Evolutionary conservation across 495 filamentous ascomycete species (phyloP).

Genomic region (Lophiotrema nucula): DNA sequence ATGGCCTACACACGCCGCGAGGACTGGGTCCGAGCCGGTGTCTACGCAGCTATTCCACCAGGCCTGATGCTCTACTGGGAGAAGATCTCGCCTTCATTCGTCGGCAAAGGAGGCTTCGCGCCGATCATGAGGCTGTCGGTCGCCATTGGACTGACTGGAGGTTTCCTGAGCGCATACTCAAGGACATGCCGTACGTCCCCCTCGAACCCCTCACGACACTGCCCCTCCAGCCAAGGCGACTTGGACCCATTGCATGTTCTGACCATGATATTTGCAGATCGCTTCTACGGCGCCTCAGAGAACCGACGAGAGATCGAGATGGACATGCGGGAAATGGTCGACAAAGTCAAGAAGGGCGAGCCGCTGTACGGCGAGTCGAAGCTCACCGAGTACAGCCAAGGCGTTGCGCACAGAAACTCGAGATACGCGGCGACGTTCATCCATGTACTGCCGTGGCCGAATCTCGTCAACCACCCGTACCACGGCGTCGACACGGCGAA

Average conservation of each 20-base stretch:
- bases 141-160: conserved; percentile 68
- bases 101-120: conserved; percentile 75
- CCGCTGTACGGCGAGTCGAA: conserved; percentile 82
- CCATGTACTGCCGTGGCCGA: conserved; percentile 89
- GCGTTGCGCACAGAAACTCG: conserved; percentile 87
- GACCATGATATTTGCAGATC: no score
- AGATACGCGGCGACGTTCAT: conserved; percentile 81
- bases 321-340: conserved; percentile 98
- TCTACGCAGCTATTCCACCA: conserved; percentile 65
- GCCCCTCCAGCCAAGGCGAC: no score
- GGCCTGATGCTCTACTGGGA: conserved; percentile 75
- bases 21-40: conserved; percentile 73
- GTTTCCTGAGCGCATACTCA: conserved; percentile 77
- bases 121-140: conserved; percentile 75
- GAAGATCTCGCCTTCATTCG: conserved; percentile 73
- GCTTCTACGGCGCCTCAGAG: conserved; percentile 92
- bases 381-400: conserved; percentile 84
- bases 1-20: conserved; percentile 77
- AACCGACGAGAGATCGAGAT: conserved; percentile 88
- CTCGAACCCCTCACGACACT: neutral
- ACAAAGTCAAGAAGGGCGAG: conserved; percentile 85
- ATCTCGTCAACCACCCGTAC: conserved; percentile 93
- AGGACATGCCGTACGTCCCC: conserved; percentile 62
- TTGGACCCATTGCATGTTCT: no score
- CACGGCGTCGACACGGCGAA: conserved; percentile 98